Base-by-base conservation (phyloP, 225 moss, liverwort and hornwort species). In the Bryum argenteum region DNA sequence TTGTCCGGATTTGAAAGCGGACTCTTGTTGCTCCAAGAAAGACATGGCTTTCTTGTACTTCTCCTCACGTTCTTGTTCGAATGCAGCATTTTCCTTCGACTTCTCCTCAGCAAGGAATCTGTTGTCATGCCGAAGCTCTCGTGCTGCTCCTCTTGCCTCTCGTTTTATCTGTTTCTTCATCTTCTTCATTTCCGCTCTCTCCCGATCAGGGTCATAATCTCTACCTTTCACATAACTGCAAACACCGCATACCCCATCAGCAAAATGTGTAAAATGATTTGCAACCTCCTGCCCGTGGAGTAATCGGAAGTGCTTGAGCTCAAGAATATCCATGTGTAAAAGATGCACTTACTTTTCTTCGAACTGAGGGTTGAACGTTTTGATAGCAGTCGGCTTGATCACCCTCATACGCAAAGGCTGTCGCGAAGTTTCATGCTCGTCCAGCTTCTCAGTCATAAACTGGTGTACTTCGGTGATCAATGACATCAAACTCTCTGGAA, bases 1-100 rank as follows among this genome's bases (percentile, higher is more conserved):
- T 69, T 94, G 98, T 39, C 98, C 98, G 11, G 94, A 94, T 83
- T 94, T 94, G 81, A 90, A 94, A n/a, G 89, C 92, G 19, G 88
- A 84, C 54, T 98, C 98, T 68, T 98, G 94, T 77, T 92, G 83
- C 68, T 92, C 85, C 54, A 98, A 84, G 66, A 94, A 98, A 40
- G 94, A 84, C 94, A 98, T 91, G 37, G 94, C 98, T 79, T 85
- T 92, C 65, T 87, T 86, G 70, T 91, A 88, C 70, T 91, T 98
- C 73, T 98, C 94, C 52, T 91, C 91, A 16, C 87, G 83, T 72
- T 94, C 98, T 68, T 88, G 89, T 69, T 88, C 78, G 28, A 82
- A 52, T 2, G 78, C 13, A 28, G 78, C 83, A 55, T 70, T 87
- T 63, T 98, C 94, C 63, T 80, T 90, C 1, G 72, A 76, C 56